These are phyloP conservation scores for Colletotrichum higginsianum DNA, from an alignment of 2,329 filamentous ascomycete species.

Conservation along the genomic window DNA sequence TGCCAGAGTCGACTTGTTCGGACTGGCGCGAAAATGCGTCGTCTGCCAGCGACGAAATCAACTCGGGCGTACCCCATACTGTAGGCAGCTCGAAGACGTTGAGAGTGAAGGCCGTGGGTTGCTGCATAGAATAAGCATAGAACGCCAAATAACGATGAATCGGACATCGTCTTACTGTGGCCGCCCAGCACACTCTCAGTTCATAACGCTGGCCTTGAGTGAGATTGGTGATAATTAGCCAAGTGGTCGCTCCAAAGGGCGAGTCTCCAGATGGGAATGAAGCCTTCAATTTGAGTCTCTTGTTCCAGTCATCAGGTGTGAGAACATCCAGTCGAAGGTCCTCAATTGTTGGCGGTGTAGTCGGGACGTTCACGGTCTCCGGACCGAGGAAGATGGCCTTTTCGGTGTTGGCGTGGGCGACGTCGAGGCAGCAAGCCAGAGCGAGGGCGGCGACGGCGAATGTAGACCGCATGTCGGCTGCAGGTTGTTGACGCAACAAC, in stretches of 20 bases:
- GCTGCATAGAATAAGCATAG: conserved; percentile 64
- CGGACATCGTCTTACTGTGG: conserved; percentile 76
- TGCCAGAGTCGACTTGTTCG: conserved; percentile 33
- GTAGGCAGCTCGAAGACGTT: conserved; percentile 73
- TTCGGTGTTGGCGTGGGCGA: conserved; percentile 80
- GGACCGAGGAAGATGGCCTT: conserved; percentile 92
- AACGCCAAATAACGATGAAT: conserved; percentile 5
- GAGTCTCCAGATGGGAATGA: conserved; percentile 73
- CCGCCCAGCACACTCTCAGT: conserved; percentile 92
- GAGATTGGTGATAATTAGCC: conserved; percentile 83
- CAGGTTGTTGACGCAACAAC: neutral
- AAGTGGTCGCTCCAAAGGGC: conserved; percentile 75
- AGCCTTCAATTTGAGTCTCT: conserved; percentile 77
- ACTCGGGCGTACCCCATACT: conserved; percentile 73
- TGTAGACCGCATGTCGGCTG: conserved; percentile 11
- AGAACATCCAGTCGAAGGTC: conserved; percentile 77
- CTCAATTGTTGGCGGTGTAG: conserved; percentile 68
- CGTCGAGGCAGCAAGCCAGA: conserved; percentile 18
- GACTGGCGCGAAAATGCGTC: conserved; percentile 70
- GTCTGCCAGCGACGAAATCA: conserved; percentile 75
- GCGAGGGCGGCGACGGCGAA: neutral
- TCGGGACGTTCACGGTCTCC: conserved; percentile 67
- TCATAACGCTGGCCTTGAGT: conserved; percentile 86
- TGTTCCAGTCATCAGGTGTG: conserved; percentile 67
- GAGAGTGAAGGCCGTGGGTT: conserved; percentile 87